Evolutionary conservation across 371 early-diverging fungal genomes (phyloP), one percentile per base, ranked within the genome.

Genomic region (Mucor sp.): DNA sequence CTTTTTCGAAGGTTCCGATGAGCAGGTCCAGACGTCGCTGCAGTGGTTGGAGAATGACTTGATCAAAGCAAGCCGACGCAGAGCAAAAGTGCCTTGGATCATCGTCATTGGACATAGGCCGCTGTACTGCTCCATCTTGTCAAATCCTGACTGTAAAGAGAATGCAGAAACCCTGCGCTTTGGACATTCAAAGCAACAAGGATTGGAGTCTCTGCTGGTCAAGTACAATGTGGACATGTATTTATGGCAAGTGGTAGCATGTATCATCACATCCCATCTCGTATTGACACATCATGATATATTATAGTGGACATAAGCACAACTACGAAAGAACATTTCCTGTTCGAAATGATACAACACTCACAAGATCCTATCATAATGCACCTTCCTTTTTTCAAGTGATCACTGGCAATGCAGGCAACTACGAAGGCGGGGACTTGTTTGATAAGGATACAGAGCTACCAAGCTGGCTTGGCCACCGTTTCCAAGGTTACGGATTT

Each of bases 311-410:
- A 0, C 77, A 77, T 37, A 50, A 63, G 6, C 77, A 77, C 57
- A 66, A 70, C 35, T 77, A 77, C 33, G 75, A 77, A 53, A 63
- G 77, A 1, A 77, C 67, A 21, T 74, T 59, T 25, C 74, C 77
- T 12, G 43, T 77, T 2, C 61, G 57, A 12, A 60, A 72, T 9
- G 56, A 69, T n/a, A 48, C 57, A 4, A 14, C 37, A 4, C 21
- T 69, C 4, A 53, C 67, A 2, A 58, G 41, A 3, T 59, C 60
- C 0, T 74, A 72, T 41, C 62, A 60, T 19, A 74, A 72, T 23
- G 32, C 77, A n/a, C 69, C 75, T 15, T 74, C 77, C 4, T 74
- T 62, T 33, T 77, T 71, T 41, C 74, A 72, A 57, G 58, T 77
- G 3, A 69, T 77, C 28, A 66, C 66, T 15, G 77, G 75, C 11